Evolutionary conservation across 148 eudicot genomes (phyloP).

Genomic region (Drosera capensis): DNA sequence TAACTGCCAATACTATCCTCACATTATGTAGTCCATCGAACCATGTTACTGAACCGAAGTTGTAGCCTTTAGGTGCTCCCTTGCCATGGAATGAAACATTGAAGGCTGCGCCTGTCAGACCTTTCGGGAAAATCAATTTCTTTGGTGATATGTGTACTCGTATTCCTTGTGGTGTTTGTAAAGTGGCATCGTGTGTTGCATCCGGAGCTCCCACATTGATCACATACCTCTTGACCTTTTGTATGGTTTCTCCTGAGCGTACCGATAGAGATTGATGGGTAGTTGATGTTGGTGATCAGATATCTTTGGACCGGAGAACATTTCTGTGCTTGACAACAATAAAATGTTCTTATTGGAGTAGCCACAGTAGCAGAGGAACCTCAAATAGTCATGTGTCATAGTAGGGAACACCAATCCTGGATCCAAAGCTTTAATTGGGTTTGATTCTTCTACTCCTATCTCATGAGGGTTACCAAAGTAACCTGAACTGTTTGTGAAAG

Average conservation of each 20-base stretch:
- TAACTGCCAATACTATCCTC: slow-evolving; percentile 39
- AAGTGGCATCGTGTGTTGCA: slow-evolving; percentile 23
- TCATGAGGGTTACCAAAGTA: slow-evolving; percentile 35
- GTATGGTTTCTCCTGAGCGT: slow-evolving; percentile 12
- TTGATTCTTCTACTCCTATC: slow-evolving; percentile 40
- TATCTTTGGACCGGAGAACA: slow-evolving; percentile 27
- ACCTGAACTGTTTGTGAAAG: slow-evolving; percentile 25
- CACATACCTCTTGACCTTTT: slow-evolving; percentile 24
- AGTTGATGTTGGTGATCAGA: slow-evolving; percentile 37
- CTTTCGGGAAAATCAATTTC: slow-evolving; percentile 20
- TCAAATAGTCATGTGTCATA: slow-evolving; percentile 24
- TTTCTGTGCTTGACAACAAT: slow-evolving; percentile 17
- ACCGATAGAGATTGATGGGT: slow-evolving; percentile 51
- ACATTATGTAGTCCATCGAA: slow-evolving; percentile 36
- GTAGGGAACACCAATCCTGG: slow-evolving; percentile 54
- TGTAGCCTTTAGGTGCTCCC: slow-evolving; percentile 37
- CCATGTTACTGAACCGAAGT: slow-evolving; percentile 44
- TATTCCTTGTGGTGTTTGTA: slow-evolving; percentile 31
- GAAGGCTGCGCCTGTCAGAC: slow-evolving; percentile 19
- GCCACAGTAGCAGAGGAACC: slow-evolving; percentile 36
- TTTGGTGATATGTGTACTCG: slow-evolving; percentile 27
- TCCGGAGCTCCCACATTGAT: slow-evolving; percentile 36
- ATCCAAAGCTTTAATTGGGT: slow-evolving; percentile 41
- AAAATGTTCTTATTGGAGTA: slow-evolving; percentile 23
- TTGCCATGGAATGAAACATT: slow-evolving; percentile 27